Evolutionary conservation across 2,329 filamentous ascomycete species (phyloP).

Genomic region (Fusarium austroafricanum): DNA sequence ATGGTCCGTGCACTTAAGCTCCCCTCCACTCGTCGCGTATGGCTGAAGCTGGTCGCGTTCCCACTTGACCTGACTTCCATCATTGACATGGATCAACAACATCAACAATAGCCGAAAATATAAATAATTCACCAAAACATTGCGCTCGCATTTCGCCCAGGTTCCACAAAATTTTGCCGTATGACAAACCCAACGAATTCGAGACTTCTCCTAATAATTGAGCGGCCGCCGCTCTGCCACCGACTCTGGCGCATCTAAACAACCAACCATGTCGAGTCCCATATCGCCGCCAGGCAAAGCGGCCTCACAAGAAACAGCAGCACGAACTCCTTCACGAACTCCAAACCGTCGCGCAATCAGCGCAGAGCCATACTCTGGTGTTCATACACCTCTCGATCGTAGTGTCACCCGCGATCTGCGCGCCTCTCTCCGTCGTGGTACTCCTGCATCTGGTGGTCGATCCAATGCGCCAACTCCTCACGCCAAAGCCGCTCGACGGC

Average conservation of each 20-base stretch:
- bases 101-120: constrained; percentile 21
- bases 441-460: constrained; percentile 59
- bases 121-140: not conserved
- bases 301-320: constrained; percentile 21
- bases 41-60: constrained; percentile 29
- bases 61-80: constrained; percentile 27
- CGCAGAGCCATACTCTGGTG: constrained; percentile 54
- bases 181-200: not conserved
- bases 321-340: constrained; percentile 43
- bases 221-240: not conserved
- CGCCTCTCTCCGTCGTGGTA: constrained; percentile 55
- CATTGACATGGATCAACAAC: constrained; percentile 35
- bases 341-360: constrained; percentile 47
- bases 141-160: not conserved
- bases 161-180: not conserved
- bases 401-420: constrained; percentile 51
- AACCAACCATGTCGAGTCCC: constrained; percentile 38
- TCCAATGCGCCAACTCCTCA: constrained; percentile 67
- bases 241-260: constrained; percentile 18
- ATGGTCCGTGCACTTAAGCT: constrained; percentile 25
- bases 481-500: constrained; percentile 68
- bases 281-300: constrained; percentile 26
- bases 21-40: constrained; percentile 24
- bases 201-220: not conserved
- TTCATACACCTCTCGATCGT: constrained; percentile 59